Evolutionary conservation across 1,284 basidiomycete genomes (phyloP), one percentile per base, ranked within the genome.

Genomic region (Exsudoporus floridanus): DNA sequence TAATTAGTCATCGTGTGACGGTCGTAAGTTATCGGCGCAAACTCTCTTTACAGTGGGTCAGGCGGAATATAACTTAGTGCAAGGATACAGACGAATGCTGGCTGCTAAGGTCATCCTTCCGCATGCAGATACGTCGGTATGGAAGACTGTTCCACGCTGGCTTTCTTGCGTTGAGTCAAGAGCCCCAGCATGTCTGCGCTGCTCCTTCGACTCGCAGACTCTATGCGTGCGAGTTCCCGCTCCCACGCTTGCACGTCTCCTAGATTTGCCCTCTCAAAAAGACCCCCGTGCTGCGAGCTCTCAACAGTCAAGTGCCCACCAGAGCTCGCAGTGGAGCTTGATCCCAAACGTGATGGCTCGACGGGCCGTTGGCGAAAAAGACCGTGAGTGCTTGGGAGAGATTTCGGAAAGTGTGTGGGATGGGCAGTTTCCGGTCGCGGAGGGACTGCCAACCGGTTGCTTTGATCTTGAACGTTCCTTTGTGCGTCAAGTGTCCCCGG

Each of bases 211-310:
- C 83, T 86, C 62, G 73, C 74, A 59, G 74, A 71, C 71, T 90
- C 88, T 60, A 90, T 88, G 55, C 80, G 77, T 56, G 77, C 80
- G 42, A 90, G 76, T 73, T 90, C 87, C 63, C 82, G 80, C 69
- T 90, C 88, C 88, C 88, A 90, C 56, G 84, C 88, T 53, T 77
- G 74, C 60, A 86, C 76, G 25, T 80, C 64, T 33, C 60, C 53
- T 28, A 64, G 60, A 44, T 73, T 73, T 23, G 70, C 70, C 23
- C 51, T 55, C 41, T 66, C 65, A n/a, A 60, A 50, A 41, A 65
- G 56, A 50, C 56, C 58, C 5, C 40, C 58, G 14, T 36, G 39
- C 19, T 50, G 55, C 19, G 63, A 68, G 35, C 69, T 61, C 35
- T 70, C 65, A 42, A 48, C 50, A 46, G 41, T 54, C 40, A 61